Evolutionary conservation across 257 asterid genomes (phyloP), one percentile per base, ranked within the genome.

Genomic region (Solanum chilense): DNA sequence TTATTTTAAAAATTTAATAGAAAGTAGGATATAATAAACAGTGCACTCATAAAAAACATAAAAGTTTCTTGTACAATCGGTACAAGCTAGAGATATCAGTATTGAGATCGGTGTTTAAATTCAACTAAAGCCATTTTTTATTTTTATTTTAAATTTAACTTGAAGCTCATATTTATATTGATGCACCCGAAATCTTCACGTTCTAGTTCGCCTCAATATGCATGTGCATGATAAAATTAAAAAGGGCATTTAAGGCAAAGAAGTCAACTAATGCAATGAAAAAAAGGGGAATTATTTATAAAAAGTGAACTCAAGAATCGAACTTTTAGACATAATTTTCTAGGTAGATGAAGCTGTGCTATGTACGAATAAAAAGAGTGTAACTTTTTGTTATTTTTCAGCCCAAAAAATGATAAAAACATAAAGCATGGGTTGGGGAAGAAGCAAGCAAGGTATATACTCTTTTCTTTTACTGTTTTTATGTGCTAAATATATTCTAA

Each of bases 371-470:
- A 6, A 47, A 27, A 13, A 47, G 42, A 37, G 23, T 45, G 27
- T 9, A 29, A 80, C 66, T 8, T 25, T 44, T 78, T 78, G 27
- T 78, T 15, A 9, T 27, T 45, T 80, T 45, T 80, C 42, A 9
- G 42, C 5, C 11, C n/a, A 47, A 80, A 80, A 45, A 45, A 27
- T 27, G 66, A 80, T 80, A 27, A 27, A 33, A 20, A 35, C 27
- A 70, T 39, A 70, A 84, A 83, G 60, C 73, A 88, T 62, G 66
- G 87, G 87, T 74, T 44, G 87, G 89, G 91, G 88, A 86, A 87
- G 94, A 86, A 87, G 88, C 91, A 92, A 93, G 93, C 96, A 92
- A 92, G 88, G 96, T 90, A 93, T 91, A 90, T 90, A 91, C 89
- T 88, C 83, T n/a, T 37, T 12, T n/a, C 16, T 83, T 84, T 73